Base-by-base conservation (phyloP, 768 basidiomycete genomes). In the Lyophyllum shimeji region DNA sequence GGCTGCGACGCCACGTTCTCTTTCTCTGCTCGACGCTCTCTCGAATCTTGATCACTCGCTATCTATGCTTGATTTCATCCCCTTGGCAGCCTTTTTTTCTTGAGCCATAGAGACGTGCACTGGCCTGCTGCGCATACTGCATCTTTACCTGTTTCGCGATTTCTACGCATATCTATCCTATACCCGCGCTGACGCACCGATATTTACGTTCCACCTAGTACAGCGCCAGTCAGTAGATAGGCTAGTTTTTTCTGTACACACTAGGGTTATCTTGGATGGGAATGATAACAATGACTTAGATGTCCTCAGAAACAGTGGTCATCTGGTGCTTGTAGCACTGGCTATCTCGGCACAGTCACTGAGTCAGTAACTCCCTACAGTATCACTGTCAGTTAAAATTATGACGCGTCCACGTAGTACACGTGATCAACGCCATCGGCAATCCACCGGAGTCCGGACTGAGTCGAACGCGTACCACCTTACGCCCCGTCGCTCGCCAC, bases 111-210 rank as follows among this genome's bases (percentile, higher is more conserved):
- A 55, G 31, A 47, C 31, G 31, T 52, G 55, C 58, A 50, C 47
- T 50, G 54, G 50, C 40, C 56, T 53, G 55, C 58, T 56, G 50
- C 18, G 51, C 43, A 56, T 56, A 49, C 21, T 53, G 54, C 54
- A 52, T 51, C 39, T 25, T 18, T 45, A n/a, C 8, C 23, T 46
- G n/a, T 18, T n/a, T 39, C 17, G 45, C 31, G n/a, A 51, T 24
- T 43, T 33, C 29, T n/a, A n/a, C 23, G 31, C 25, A 25, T 46
- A 27, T 46, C 27, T 46, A 25, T 4, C 15, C 25, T n/a, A n/a
- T n/a, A n/a, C 34, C 23, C 29, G 29, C 4, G 4, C 29, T 29
- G 27, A n/a, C n/a, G 34, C 13, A 17, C 37, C 20, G 42, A 53
- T 23, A 44, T 13, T 21, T 15, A 31, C 11, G 13, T 18, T 34